Base-by-base conservation (phyloP, 169 alveolate genomes). In the Babesia ovata region DNA sequence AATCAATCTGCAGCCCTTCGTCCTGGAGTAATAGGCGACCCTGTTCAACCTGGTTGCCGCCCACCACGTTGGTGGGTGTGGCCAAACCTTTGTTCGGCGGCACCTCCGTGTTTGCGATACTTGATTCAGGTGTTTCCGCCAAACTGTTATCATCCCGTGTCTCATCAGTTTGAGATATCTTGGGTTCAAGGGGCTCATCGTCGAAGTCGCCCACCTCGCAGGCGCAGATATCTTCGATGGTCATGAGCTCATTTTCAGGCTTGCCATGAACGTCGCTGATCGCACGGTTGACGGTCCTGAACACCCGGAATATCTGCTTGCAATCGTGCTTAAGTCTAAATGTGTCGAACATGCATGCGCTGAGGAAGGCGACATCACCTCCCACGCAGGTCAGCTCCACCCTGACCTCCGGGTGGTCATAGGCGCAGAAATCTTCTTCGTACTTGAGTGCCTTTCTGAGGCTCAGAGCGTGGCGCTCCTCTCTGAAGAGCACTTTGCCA, bases 311-410 rank as follows among this genome's bases (percentile, higher is more conserved):
- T 6, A 78, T 53, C 75, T 78, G 87, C 48, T 45, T 33, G 42
- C 59, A 24, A 26, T 78, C 74, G 67, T 52, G 60, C 72, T 61
- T 67, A 24, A 78, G 75, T 46, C 62, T 69, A 22, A 60, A 75
- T 6, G 76, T 78, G 67, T 78, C 76, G 61, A 59, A 78, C 74
- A 78, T 78, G 45, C 87, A 78, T 26, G 67, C 49, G 75, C 28
- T 53, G 24, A 75, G 59, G 61, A 75, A 75, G 14, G 22, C 52
- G 49, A 57, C 70, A 26, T 65, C 63, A 26, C 60, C 50, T 17
- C 85, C 85, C 24, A 52, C 65, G 44, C 70, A 75, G 26, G 69
- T 9, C 26, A 62, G 76, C 46, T 75, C 85, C 19, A 75, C 85
- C 17, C 71, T 44, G 11, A 75, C 33, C 21, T 75, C 85, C 44